Evolutionary conservation across 257 asterid genomes (phyloP), one percentile per base, ranked within the genome.

Genomic region (Cordia subcordata): DNA sequence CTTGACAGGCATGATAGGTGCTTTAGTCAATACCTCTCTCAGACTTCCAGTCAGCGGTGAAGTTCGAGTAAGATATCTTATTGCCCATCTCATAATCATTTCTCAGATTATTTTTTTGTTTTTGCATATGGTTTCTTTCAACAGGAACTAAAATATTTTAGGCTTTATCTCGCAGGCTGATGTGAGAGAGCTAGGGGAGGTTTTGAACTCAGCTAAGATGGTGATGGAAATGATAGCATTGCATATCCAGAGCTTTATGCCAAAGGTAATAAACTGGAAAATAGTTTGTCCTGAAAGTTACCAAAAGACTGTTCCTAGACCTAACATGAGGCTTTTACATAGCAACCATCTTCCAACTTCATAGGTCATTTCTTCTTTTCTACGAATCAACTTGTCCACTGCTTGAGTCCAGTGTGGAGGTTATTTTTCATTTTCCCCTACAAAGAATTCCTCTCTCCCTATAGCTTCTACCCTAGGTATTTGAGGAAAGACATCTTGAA

Each of bases 11-110:
- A 61, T 80, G 58, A 55, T 78, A 9, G 67, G 63, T 59, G 85
- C 97, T 42, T 77, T 90, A 69, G 75, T 60, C 55, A 82, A 65
- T 75, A 73, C 88, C 66, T 84, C 90, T 11, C 75, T 77, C 42
- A 77, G 90, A 75, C 76, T 86, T 68, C 96, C 97, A 40, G 60
- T 84, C 57, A 61, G 81, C 46, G 70, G 81, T 17, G 88, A 79
- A 33, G 86, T 87, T 49, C 72, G 75, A 80, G 92, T 81, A 54
- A 65, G 73, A 62, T 68, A 15, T 61, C 52, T 19, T 58, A 50
- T 49, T 52, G 13, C 11, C 54, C 9, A 8, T 6, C 16, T 16
- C 15, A 4, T 49, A 11, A 3, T 49, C 21, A n/a, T 49, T 8
- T 49, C 19, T 4, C 54, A 2, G 47, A 42, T 42, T 3, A 42